These are phyloP conservation scores for Komagataella ulmi DNA, from an alignment of 805 yeast genomes.

Conservation along the genomic window DNA sequence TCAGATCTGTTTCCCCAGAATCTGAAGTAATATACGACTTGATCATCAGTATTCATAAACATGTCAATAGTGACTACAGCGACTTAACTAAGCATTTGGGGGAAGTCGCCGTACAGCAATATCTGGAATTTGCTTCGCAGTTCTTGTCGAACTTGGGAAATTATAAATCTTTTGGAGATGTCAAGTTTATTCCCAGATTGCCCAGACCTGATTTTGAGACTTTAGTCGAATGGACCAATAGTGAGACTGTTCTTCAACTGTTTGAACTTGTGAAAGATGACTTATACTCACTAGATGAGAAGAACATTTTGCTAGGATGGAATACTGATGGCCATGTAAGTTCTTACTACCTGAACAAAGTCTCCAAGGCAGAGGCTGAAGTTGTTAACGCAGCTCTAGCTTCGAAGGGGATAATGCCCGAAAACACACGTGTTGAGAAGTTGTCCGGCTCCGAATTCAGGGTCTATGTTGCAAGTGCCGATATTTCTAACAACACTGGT, in stretches of 20 bases:
- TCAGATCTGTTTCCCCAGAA: constrained; percentile 75
- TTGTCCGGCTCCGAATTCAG: constrained; percentile 29
- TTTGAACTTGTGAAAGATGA: constrained; percentile 30
- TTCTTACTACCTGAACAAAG: constrained; percentile 50
- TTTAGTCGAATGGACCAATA: constrained; percentile 28
- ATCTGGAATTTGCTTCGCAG: constrained; percentile 67
- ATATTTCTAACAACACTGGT: constrained; percentile 30
- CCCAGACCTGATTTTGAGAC: constrained; percentile 30
- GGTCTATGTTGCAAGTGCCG: constrained; percentile 59
- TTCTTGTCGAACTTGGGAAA: constrained; percentile 65
- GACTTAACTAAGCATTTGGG: constrained; percentile 18
- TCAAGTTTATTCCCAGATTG: constrained; percentile 67
- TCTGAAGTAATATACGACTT: constrained; percentile 66
- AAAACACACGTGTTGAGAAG: constrained; percentile 68
- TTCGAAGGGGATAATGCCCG: constrained; percentile 52
- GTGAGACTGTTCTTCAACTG: constrained; percentile 17
- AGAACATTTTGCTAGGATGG: constrained; percentile 56
- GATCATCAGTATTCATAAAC: constrained; percentile 44
- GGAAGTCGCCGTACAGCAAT: constrained; percentile 24
- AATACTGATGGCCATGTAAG: constrained; percentile 67
- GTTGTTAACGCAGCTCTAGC: constrained; percentile 57
- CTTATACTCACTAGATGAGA: constrained; percentile 35
- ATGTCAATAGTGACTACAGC: constrained; percentile 33
- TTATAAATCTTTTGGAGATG: constrained; percentile 81
- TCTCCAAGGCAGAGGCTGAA: constrained; percentile 49